phyloP scores from a whole-genome alignment of 345 rosid genomes.

The Ceriops decandra region DNA sequence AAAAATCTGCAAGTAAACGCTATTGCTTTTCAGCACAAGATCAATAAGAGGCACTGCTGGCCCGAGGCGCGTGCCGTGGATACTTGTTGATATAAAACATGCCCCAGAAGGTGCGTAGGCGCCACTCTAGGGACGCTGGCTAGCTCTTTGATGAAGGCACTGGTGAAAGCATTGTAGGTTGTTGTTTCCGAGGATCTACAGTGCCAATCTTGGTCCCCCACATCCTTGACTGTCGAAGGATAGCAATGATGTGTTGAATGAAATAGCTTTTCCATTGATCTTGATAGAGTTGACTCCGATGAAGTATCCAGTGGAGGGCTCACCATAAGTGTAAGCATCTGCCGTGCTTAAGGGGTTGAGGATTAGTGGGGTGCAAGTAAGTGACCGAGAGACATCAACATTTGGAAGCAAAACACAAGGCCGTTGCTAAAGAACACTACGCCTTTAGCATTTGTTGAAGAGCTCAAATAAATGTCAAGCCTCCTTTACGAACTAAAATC shows the following conservation, averaged over 20 bases:
- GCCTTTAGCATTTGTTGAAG: not conserved
- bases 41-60: slow-evolving; percentile 3
- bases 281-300: not conserved
- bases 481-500: not conserved
- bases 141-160: not conserved
- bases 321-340: not conserved
- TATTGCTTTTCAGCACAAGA: not conserved
- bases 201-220: not conserved
- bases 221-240: not conserved
- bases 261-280: not conserved
- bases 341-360: not conserved
- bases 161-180: not conserved
- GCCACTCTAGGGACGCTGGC: not conserved
- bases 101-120: not conserved
- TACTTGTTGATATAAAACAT: not conserved
- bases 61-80: not conserved
- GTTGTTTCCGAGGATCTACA: not conserved
- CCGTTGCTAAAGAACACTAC: not conserved
- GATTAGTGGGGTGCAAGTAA: not conserved
- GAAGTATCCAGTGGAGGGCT: not conserved
- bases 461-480: not conserved
- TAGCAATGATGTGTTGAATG: not conserved
- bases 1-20: not conserved
- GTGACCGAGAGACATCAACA: not conserved
- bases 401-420: not conserved